Evolutionary conservation across 306 rosid genomes (phyloP).

Genomic region (Quercus parvula): DNA sequence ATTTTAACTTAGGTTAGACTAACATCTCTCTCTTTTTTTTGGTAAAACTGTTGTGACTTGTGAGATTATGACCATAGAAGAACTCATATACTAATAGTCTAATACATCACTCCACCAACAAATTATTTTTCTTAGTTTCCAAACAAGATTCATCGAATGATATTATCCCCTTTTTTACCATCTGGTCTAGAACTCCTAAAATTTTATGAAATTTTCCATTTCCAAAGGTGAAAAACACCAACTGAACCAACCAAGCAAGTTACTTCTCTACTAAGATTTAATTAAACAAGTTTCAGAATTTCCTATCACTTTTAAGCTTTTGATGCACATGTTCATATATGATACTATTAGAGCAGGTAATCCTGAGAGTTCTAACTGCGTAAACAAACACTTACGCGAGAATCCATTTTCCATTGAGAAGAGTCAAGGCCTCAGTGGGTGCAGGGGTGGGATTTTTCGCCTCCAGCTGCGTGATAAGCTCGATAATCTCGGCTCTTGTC

Average conservation of each 20-base stretch:
- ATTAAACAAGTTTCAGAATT: not conserved
- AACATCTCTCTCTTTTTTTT: too few species aligned
- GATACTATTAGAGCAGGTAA: too few species aligned
- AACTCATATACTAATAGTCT: not conserved
- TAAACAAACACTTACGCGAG: constrained; percentile 53
- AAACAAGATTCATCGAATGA: too few species aligned
- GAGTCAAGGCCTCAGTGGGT: constrained; percentile 77
- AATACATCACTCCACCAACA: not conserved
- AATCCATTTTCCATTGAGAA: constrained; percentile 94
- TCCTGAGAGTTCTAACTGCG: too few species aligned
- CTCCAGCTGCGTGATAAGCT: constrained; percentile 84
- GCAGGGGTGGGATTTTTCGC: constrained; percentile 81
- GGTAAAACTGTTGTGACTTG: too few species aligned
- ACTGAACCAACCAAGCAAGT: not conserved
- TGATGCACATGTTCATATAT: too few species aligned
- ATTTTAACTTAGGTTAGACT: too few species aligned
- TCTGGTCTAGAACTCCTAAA: too few species aligned
- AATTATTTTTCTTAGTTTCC: too few species aligned
- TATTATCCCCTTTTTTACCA: too few species aligned
- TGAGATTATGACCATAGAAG: not conserved
- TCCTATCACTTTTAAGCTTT: too few species aligned
- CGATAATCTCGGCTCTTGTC: constrained; percentile 86
- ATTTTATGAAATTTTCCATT: too few species aligned
- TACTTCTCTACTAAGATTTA: not conserved
- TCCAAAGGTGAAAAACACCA: not conserved